Conservation (phyloP, 2,329 filamentous ascomycete species). For the Xylaria sp. region DNA sequence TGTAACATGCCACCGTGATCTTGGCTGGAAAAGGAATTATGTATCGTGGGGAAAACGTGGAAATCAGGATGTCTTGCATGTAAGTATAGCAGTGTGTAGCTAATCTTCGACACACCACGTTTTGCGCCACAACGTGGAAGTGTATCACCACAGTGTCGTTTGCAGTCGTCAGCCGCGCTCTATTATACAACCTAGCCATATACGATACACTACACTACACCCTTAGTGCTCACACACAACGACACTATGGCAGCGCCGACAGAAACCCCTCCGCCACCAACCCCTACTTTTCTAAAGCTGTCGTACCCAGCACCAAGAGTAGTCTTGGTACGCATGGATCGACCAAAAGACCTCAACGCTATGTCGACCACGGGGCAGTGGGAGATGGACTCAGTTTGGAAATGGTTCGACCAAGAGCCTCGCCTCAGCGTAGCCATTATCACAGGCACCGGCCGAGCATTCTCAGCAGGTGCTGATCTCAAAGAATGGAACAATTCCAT, state of each 20-base stretch:
- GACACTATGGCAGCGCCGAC: constrained; percentile 43
- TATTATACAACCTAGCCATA: constrained; percentile 5
- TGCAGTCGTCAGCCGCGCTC: not conserved
- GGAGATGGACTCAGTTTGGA: constrained; percentile 55
- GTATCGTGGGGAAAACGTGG: constrained; percentile 32
- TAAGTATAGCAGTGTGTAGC: not conserved
- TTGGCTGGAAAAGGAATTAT: constrained; percentile 14
- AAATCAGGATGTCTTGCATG: constrained; percentile 21
- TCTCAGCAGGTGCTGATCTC: constrained; percentile 45
- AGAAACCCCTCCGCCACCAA: constrained; percentile 50
- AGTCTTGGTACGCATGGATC: constrained; percentile 55
- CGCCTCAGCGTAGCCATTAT: constrained; percentile 45
- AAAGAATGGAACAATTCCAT: constrained; percentile 47
- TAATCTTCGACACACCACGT: constrained; percentile 17
- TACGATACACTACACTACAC: constrained; percentile 10
- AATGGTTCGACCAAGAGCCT: constrained; percentile 46
- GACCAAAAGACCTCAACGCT: constrained; percentile 52
- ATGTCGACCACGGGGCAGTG: constrained; percentile 55
- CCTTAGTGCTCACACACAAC: not conserved
- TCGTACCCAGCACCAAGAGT: constrained; percentile 56
- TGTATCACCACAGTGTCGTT: constrained; percentile 8
- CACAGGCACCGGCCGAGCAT: constrained; percentile 45
- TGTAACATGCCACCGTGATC: constrained; percentile 7
- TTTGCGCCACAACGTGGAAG: constrained; percentile 27
- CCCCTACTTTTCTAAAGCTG: constrained; percentile 49